Evolutionary conservation across 1,284 basidiomycete genomes (phyloP).

Genomic region (Tetrapyrgos nigripes): DNA sequence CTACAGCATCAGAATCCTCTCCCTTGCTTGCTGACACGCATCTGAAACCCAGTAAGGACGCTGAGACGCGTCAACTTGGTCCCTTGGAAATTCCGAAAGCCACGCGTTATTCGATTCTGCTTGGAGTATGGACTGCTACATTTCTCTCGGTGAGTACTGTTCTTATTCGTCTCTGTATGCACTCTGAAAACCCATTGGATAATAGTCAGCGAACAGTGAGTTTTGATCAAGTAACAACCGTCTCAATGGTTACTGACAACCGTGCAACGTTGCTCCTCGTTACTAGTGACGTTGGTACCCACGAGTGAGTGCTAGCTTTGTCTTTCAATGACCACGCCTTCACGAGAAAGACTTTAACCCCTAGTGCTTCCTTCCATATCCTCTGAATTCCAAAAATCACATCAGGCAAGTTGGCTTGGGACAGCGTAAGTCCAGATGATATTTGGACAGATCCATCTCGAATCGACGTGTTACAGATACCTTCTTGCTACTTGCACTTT

Average conservation of each 20-base stretch:
- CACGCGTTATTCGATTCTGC: conserved; percentile 66
- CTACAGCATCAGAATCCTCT: neutral
- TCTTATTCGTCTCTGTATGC: conserved; percentile 9
- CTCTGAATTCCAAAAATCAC: conserved; percentile 77
- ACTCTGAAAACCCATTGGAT: neutral
- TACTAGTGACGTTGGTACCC: conserved; percentile 49
- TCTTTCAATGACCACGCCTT: no score
- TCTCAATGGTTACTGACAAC: conserved; percentile 8
- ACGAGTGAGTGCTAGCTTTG: conserved; percentile 25
- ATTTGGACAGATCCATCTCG: neutral
- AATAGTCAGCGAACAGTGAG: conserved; percentile 67
- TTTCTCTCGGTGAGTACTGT: conserved; percentile 66
- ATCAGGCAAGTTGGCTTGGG: conserved; percentile 84
- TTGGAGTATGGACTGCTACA: conserved; percentile 70
- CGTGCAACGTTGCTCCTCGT: conserved; percentile 30
- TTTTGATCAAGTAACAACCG: conserved; percentile 15
- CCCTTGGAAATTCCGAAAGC: conserved; percentile 63
- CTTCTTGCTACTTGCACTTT: conserved; percentile 82
- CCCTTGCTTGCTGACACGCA: conserved; percentile 26
- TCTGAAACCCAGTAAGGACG: conserved; percentile 58
- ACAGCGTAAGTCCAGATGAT: conserved; percentile 57
- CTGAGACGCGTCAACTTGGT: conserved; percentile 30
- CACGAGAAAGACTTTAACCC: no score
- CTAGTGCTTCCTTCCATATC: conserved; percentile 79
- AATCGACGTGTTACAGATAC: conserved; percentile 51